These are phyloP conservation scores for Actinomortierella wolfii DNA, from an alignment of 371 early-diverging fungal genomes.

Conservation along the genomic window DNA sequence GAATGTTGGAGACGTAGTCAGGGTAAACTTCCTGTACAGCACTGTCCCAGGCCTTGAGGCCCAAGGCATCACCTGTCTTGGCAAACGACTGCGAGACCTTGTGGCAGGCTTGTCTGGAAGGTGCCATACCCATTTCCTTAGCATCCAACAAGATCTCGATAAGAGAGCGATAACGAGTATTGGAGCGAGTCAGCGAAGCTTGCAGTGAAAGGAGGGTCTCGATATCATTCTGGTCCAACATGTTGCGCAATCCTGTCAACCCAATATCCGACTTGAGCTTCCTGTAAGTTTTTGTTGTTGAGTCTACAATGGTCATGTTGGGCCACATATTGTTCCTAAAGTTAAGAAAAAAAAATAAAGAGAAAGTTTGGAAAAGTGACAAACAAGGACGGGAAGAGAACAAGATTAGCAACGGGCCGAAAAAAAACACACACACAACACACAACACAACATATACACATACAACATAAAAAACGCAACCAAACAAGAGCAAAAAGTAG, in stretches of 20 bases:
- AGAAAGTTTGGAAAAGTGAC: too few relatives aligned
- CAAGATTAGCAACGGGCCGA: too few relatives aligned
- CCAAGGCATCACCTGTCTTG: slow-evolving; percentile 19
- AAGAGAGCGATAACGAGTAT: slow-evolving; percentile 25
- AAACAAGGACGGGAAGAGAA: too few relatives aligned
- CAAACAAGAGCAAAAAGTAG: too few relatives aligned
- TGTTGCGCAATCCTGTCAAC: slow-evolving; percentile 9
- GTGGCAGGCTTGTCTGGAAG: slow-evolving; percentile 26
- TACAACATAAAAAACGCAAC: too few relatives aligned
- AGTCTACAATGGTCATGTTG: too few relatives aligned
- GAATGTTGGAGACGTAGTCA: slow-evolving; percentile 18
- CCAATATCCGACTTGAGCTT: slow-evolving; percentile 24
- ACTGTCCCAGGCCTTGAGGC: slow-evolving; percentile 41
- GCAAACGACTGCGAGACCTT: slow-evolving; percentile 28
- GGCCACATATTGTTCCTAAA: too few relatives aligned
- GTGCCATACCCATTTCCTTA: slow-evolving; percentile 35
- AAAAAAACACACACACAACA: too few relatives aligned
- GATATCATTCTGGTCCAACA: slow-evolving; percentile 16
- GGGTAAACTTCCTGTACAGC: slow-evolving; percentile 45
- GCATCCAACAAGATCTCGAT: slow-evolving; percentile 39
- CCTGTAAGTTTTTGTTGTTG: slow-evolving; percentile 14
- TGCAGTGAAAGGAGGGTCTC: slow-evolving; percentile 30
- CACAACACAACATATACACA: too few relatives aligned
- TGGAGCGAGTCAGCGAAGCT: slow-evolving; percentile 15
- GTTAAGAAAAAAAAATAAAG: too few relatives aligned